These are phyloP conservation scores for Microcera coccophila DNA, from an alignment of 2,329 filamentous ascomycete species.

Conservation along the genomic window DNA sequence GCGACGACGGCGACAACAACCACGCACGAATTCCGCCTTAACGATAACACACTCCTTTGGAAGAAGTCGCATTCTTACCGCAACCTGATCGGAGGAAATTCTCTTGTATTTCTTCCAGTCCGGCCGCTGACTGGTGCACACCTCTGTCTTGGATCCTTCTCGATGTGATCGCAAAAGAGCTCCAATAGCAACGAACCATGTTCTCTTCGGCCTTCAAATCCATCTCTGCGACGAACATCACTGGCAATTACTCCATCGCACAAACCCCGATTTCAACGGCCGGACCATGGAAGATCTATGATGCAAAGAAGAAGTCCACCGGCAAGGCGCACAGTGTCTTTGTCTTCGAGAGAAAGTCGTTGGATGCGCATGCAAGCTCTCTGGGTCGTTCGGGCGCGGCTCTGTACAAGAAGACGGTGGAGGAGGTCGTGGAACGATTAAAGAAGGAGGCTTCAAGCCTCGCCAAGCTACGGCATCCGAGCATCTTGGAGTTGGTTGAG, in stretches of 20 bases:
- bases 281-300: conserved; percentile 95
- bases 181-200: conserved; percentile 51
- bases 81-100: background rate
- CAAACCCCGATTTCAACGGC: conserved; percentile 71
- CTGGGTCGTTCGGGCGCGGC: conserved; percentile 48
- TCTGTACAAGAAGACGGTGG: conserved; percentile 73
- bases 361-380: conserved; percentile 57
- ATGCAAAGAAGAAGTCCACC: conserved; percentile 94
- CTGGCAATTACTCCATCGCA: conserved; percentile 82
- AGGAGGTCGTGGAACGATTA: conserved; percentile 85
- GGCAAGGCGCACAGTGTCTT: conserved; percentile 88
- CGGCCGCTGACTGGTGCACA: background rate
- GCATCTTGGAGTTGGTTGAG: conserved; percentile 86
- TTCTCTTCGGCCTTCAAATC: conserved; percentile 93
- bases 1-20: conserved; percentile 17
- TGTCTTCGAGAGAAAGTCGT: conserved; percentile 83
- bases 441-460: conserved; percentile 89
- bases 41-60: background rate
- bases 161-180: conserved; percentile 27
- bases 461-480: conserved; percentile 84
- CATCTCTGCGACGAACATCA: conserved; percentile 85
- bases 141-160: conserved; percentile 8
- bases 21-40: conserved; percentile 2
- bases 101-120: background rate
- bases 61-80: background rate